Base-by-base conservation (phyloP, 345 rosid species). In the Populus nigra region DNA sequence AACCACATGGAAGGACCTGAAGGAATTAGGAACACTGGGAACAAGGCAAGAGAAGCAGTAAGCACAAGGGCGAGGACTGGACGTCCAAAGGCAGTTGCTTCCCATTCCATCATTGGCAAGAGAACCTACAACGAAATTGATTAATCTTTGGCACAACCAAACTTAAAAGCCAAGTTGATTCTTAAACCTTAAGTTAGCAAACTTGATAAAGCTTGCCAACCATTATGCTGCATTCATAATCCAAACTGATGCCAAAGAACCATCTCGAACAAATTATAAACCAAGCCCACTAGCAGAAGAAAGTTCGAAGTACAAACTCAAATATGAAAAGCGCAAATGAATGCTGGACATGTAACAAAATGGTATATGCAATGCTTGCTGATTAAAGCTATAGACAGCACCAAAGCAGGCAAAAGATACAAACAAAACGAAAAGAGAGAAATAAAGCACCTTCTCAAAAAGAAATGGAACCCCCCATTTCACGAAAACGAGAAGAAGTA, bases 1-100 rank as follows among this genome's bases (percentile, higher is more conserved):
- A 96, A 82, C 99, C 98, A 96, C 99, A 96, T 96, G 65, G 99
- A 96, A 59, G 99, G 99, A 68, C 97, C 99, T 4, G 99, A 96
- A 86, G 99, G 99, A 68, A 96, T 91, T 80, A 96, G 82, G 77
- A 96, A 85, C 68, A 94, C 98, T 68, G 99, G 99, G 81, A 96
- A 91, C 84, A 94, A 72, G 35, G 99, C 98, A 78, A 96, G 86
- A 59, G 98, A 96, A 73, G 91, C 89, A 78, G 91, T 79, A 67
- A 96, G 97, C 75, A 96, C 97, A 49, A 88, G 59, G 9, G 98
- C 97, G 8, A 96, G 99, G 78, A 81, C 93, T 7, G 99, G 99
- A 80, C 92, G 99, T 20, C 98, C 97, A 77, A 96, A 96, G 4
- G 98, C 97, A 79, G 98, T 92, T 80, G 99, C 95, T 86, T 96